Conservation (phyloP, 306 rosid species). For the Rosa lucieae region DNA sequence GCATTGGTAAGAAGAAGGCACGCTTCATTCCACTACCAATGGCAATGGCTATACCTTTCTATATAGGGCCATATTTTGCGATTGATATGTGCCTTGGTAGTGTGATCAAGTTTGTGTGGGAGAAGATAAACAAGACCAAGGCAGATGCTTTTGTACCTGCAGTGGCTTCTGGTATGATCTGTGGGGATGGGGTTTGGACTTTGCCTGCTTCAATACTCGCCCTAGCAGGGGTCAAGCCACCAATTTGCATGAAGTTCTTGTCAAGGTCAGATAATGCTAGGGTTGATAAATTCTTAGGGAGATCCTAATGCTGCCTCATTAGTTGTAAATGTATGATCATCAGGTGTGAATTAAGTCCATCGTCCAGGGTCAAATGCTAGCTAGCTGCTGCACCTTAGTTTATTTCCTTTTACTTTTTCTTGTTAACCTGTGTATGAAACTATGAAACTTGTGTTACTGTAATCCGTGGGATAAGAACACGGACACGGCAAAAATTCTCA, state of each 20-base stretch:
- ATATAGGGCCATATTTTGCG: slow-evolving; percentile 44
- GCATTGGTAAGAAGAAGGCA: slow-evolving; percentile 29
- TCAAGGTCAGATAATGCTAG: slow-evolving; percentile 26
- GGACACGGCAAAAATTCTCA: not conserved
- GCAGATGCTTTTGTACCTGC: slow-evolving; percentile 46
- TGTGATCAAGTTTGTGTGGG: slow-evolving; percentile 41
- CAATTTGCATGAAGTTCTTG: slow-evolving; percentile 54
- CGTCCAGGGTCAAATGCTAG: not conserved
- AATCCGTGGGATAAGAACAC: not conserved
- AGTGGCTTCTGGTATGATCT: slow-evolving; percentile 52
- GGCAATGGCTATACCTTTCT: slow-evolving; percentile 59
- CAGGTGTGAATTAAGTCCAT: slow-evolving; percentile 1
- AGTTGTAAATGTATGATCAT: not conserved
- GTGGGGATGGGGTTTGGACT: slow-evolving; percentile 53
- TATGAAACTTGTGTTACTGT: not conserved
- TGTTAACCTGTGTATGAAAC: not conserved
- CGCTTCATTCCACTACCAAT: slow-evolving; percentile 45
- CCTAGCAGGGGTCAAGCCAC: slow-evolving; percentile 40
- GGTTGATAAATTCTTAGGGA: slow-evolving; percentile 29
- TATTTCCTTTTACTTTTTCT: not conserved
- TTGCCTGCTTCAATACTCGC: slow-evolving; percentile 48
- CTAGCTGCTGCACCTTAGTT: not conserved
- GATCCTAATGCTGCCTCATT: not conserved
- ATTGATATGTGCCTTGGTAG: slow-evolving; percentile 50
- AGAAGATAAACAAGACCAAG: slow-evolving; percentile 33